Base-by-base conservation (phyloP, 2,329 filamentous ascomycete genomes). In the Colletotrichum sp. region DNA sequence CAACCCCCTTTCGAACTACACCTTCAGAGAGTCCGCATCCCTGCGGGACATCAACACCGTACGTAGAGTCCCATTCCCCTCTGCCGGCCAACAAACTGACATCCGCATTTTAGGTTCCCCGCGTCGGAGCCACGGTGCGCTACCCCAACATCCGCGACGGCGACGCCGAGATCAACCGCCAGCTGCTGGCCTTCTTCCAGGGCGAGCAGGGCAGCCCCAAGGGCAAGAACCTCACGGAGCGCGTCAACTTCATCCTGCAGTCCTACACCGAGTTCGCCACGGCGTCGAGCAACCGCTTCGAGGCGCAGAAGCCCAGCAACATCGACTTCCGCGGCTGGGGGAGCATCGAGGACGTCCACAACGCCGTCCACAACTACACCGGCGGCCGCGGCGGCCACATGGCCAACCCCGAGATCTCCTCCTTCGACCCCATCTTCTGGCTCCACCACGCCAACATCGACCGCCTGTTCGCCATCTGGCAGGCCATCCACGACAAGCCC, bases 341-440 rank as follows among this genome's bases (percentile, higher is more conserved):
- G 0, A 74, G 71, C 10, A 75, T 86, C 10, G 85, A 88, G 78
- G 82, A 81, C 66, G 79, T 86, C 48, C 85, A 87, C 71, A 86
- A 86, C 71, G 80, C 80, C 56, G 80, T 87, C 21, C 85, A 87
- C 63, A 78, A 78, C 67, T 72, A 78, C 67, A 18, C 82, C 9
- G 84, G 82, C 4, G 81, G 80, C 14, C 10, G 0, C 58, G 75
- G 78, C 18, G 91, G 82, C 5, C 82, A 87, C 75, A 88, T 88
- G 79, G 75, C 86, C 5, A 88, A 86, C 74, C 85, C 88, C 14
- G 86, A 88, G 36, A 90, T 90, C 74, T 89, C 92, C 13, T 88
- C 90, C 0, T 94, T 92, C 80, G 92, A 94, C 80, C 92, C 92
- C 0, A 82, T 91, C 10, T 94, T 93, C 82, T 92, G 88, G 88